Evolutionary conservation across 2,329 filamentous ascomycete species (phyloP).

Genomic region (Pleoardoris graminearum): DNA sequence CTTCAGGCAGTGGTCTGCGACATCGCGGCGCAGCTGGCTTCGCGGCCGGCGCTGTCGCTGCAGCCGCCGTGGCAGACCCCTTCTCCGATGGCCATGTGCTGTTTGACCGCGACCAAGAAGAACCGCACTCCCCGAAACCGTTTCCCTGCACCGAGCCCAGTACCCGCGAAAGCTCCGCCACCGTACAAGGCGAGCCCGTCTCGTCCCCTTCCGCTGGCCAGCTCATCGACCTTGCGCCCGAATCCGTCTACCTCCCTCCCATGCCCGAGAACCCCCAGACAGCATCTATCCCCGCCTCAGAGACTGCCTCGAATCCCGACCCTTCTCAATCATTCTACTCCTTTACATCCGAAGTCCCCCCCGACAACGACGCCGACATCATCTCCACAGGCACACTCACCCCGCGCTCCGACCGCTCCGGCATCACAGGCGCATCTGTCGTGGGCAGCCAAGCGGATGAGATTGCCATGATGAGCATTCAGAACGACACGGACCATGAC

Average conservation of each 20-base stretch:
- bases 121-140: conserved; percentile 33
- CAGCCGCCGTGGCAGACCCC: conserved; percentile 45
- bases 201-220: conserved; percentile 16
- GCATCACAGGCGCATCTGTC: conserved; percentile 33
- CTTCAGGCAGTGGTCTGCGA: conserved; percentile 22
- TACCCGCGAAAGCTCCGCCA: conserved; percentile 37
- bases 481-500: conserved; percentile 40
- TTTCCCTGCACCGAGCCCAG: conserved; percentile 29
- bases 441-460: conserved; percentile 38
- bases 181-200: conserved; percentile 25
- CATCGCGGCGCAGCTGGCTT: conserved; percentile 44
- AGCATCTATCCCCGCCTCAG: conserved; percentile 24
- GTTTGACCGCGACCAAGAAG: conserved; percentile 41
- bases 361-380: conserved; percentile 31
- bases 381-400: conserved; percentile 45
- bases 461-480: conserved; percentile 41
- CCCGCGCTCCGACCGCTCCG: conserved; percentile 42
- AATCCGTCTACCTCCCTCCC: conserved; percentile 16
- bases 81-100: conserved; percentile 51
- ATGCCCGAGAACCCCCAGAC: conserved; percentile 24
- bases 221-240: conserved; percentile 41
- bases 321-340: conserved; percentile 45
- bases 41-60: conserved; percentile 43
- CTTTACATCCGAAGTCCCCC: conserved; percentile 27
- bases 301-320: conserved; percentile 17